A percentile compares a stretch with the other conserved stretches of the same genome.
These are phyloP conservation scores for Torulaspora gathmanii DNA, from an alignment of 805 yeast species.

Conservation along the genomic window DNA sequence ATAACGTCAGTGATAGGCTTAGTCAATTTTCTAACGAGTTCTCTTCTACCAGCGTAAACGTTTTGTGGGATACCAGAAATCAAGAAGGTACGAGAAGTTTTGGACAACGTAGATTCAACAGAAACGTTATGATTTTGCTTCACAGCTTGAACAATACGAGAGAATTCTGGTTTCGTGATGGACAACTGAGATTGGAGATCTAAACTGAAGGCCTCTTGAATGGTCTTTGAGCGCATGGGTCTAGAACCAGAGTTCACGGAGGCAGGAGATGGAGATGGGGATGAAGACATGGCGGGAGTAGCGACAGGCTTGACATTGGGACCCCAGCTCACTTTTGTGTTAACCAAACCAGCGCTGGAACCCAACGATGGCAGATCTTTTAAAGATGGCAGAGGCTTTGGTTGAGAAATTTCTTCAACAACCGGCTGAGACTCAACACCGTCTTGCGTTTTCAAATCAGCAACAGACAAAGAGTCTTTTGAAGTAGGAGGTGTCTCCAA, in stretches of 20 bases:
- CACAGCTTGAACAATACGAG: constrained; percentile 59
- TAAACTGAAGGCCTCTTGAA: constrained; percentile 77
- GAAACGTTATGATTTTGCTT: constrained; percentile 56
- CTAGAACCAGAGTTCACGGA: constrained; percentile 35
- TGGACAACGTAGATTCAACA: constrained; percentile 78
- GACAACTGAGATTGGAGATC: constrained; percentile 63
- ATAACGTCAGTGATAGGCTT: constrained; percentile 62
- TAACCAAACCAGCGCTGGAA: constrained; percentile 37
- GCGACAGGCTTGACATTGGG: constrained; percentile 45
- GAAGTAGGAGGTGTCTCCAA: constrained; percentile 22
- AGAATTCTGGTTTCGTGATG: constrained; percentile 59
- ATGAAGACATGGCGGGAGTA: constrained; percentile 19
- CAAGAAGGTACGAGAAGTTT: constrained; percentile 75
- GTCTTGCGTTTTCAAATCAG: not conserved
- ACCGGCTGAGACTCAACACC: constrained; percentile 1
- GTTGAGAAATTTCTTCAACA: constrained; percentile 5
- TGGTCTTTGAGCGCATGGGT: constrained; percentile 51
- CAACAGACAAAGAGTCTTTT: constrained; percentile 10
- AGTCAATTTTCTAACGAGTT: constrained; percentile 68
- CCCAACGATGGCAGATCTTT: constrained; percentile 66
- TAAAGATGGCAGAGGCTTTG: constrained; percentile 30
- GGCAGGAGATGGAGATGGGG: constrained; percentile 22
- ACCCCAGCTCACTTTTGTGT: constrained; percentile 39
- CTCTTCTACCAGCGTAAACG: constrained; percentile 67
- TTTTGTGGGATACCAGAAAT: constrained; percentile 68